Conservation (phyloP, 306 rosid genomes). For the Quercus rubra region DNA sequence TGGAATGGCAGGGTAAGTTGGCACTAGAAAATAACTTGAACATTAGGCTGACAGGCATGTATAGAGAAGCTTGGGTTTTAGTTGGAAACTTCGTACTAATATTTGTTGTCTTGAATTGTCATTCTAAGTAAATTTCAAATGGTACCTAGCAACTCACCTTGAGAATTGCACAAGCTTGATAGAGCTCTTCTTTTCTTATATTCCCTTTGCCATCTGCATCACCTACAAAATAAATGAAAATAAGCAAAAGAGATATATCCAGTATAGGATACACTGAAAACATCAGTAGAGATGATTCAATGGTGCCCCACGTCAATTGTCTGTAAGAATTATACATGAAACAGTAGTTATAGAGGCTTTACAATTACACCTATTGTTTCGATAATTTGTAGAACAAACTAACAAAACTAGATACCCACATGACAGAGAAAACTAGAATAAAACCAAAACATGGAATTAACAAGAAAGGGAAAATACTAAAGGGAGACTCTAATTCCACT, state of each 20-base stretch:
- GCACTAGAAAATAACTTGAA: neutral
- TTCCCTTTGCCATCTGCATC: constrained; percentile 76
- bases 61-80: neutral
- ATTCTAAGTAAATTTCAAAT: constrained; percentile 11
- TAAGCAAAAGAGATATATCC: neutral
- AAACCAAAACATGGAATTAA: neutral
- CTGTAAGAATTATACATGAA: neutral
- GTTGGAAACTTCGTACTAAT: neutral
- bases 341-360: neutral
- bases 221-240: constrained; percentile 43
- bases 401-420: neutral
- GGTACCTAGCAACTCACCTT: constrained; percentile 52
- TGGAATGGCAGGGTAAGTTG: neutral
- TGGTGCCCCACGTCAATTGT: neutral
- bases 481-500: neutral
- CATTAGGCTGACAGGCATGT: neutral
- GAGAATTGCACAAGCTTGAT: constrained; percentile 73
- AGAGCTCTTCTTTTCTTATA: constrained; percentile 69
- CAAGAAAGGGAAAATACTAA: neutral
- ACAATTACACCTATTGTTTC: neutral
- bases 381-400: neutral
- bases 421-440: neutral
- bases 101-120: neutral
- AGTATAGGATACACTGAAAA: neutral
- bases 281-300: neutral